These are phyloP conservation scores for Saccharomyces uvarum DNA, from an alignment of 1,139 yeast genomes.

Conservation along the genomic window DNA sequence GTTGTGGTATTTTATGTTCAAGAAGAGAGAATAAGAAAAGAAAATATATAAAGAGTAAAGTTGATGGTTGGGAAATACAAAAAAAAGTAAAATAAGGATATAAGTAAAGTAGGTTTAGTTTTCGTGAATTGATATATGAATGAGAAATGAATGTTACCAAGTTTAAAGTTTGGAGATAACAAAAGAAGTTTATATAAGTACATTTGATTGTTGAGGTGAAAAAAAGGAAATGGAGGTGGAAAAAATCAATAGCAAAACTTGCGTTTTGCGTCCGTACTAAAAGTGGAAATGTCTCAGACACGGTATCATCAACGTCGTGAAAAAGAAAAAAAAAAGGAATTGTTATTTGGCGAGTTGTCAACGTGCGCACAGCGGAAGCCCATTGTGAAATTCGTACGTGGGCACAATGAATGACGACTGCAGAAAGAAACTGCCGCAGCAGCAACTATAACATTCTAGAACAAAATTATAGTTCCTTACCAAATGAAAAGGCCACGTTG, in stretches of 20 bases:
- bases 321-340: not conserved
- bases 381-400: not conserved
- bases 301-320: not conserved
- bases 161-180: not conserved
- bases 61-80: not conserved
- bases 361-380: not conserved
- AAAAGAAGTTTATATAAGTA: not conserved
- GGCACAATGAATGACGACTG: not conserved
- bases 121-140: not conserved
- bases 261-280: not conserved
- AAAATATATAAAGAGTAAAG: not conserved
- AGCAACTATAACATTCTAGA: not conserved
- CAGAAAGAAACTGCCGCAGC: not conserved
- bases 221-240: not conserved
- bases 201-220: not conserved
- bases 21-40: not conserved
- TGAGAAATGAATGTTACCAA: not conserved
- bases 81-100: not conserved
- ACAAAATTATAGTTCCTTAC: not conserved
- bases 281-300: not conserved
- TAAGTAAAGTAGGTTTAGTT: not conserved
- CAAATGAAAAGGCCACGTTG: not conserved
- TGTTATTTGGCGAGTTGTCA: not conserved
- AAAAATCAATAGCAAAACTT: not conserved
- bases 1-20: not conserved